Base-by-base conservation (phyloP, 2,329 filamentous ascomycete species). In the Mollisiaceae sp. region DNA sequence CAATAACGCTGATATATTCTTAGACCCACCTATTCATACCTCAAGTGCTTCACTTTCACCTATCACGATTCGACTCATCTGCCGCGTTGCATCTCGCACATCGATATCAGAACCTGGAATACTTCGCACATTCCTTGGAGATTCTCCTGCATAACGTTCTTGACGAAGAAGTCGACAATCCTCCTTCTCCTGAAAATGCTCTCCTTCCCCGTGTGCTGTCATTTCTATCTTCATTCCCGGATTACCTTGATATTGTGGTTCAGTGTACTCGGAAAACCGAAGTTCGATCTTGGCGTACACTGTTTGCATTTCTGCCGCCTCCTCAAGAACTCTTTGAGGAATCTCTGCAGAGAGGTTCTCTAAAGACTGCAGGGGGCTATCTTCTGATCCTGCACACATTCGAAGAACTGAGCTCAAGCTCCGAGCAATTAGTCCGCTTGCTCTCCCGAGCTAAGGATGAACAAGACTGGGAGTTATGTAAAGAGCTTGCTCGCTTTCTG, bases 251-350 rank as follows among this genome's bases (percentile, higher is more conserved):
- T 73, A 95, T 98, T 65, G 90, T 99, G 27, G 91, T 99, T 22
- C 95, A 97, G 79, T 99, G 95, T 79, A 97, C 95, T 1, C 90
- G 95, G 62, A 99, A 99, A 79, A 99, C 95, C 0, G 95, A 99
- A 76, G 89, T 97, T 8, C 89, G 94, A 45, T 97, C 93, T 63
- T 99, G 95, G 95, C 89, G 91, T 66, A 97, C 95, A 0, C 83
- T 99, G 0, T 99, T 99, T 77, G 88, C 89, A 4, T 93, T 97
- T 73, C 83, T 99, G 0, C 95, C 95, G 0, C 92, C 94, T 0
- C 92, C 94, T 4, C 90, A 93, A 73, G 91, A 95, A 71, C 85
- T 99, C 0, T 99, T 99, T 72, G 94, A 99, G 77, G 92, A 97
- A 77, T 94, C 93, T 4, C 81, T 99, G 11, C 88, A 91, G 70